phyloP scores from a whole-genome alignment of 768 basidiomycete species.

The Boletus vermiculosoides region DNA sequence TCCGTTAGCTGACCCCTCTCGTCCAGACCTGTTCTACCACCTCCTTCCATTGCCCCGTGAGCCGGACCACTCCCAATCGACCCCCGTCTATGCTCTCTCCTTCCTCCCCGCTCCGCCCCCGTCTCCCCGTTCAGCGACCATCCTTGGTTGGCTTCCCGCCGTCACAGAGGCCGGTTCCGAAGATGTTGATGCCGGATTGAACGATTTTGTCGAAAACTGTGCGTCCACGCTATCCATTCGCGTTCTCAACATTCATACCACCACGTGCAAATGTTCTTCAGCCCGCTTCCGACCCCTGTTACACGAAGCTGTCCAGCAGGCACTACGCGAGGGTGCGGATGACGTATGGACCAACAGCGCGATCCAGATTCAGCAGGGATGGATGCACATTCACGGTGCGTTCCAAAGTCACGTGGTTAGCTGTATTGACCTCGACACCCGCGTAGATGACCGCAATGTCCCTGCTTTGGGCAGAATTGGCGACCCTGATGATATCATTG shows the following conservation, averaged over 20 bases:
- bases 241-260: neutral
- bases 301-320: constrained; percentile 57
- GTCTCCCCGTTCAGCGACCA: constrained; percentile 43
- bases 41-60: constrained; percentile 52
- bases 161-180: constrained; percentile 27
- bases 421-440: neutral
- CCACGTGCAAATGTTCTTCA: constrained; percentile 26
- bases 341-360: constrained; percentile 66
- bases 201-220: constrained; percentile 77
- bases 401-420: neutral
- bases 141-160: constrained; percentile 75
- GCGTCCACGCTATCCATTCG: constrained; percentile 23
- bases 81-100: constrained; percentile 63
- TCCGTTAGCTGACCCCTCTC: constrained; percentile 49
- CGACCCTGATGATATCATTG: constrained; percentile 83
- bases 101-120: constrained; percentile 52
- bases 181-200: constrained; percentile 50
- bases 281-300: constrained; percentile 59
- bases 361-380: constrained; percentile 65
- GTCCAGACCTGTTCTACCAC: constrained; percentile 73
- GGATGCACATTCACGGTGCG: constrained; percentile 80
- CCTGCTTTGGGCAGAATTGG: constrained; percentile 75
- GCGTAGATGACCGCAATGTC: constrained; percentile 66
- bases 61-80: constrained; percentile 34
- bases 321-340: constrained; percentile 56